Base-by-base conservation (phyloP, 768 basidiomycete species). In the Tylopilus vinaceipallidus region DNA sequence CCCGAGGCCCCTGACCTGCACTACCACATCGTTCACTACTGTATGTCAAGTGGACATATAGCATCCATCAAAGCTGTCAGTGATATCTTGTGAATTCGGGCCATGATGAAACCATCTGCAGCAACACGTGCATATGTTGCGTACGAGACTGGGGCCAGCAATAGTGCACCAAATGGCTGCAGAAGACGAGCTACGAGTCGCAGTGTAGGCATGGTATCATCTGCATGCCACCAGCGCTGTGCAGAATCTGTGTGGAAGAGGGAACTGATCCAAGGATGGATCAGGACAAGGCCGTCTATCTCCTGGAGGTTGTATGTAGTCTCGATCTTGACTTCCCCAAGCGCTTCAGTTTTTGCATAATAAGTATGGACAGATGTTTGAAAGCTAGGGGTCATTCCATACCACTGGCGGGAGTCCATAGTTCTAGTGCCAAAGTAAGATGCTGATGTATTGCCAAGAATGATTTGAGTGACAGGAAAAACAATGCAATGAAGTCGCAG, bases 401-500 rank as follows among this genome's bases (percentile, higher is more conserved):
- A n/a, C n/a, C n/a, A n/a, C n/a, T n/a, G n/a, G n/a, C n/a, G n/a
- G n/a, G n/a, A n/a, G n/a, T n/a, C n/a, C n/a, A n/a, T n/a, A n/a
- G n/a, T n/a, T n/a, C n/a, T n/a, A n/a, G n/a, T n/a, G n/a, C n/a
- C n/a, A n/a, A n/a, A n/a, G n/a, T n/a, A n/a, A n/a, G n/a, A n/a
- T n/a, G n/a, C n/a, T n/a, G n/a, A n/a, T n/a, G n/a, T n/a, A n/a
- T n/a, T n/a, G n/a, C n/a, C n/a, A 3, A 32, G 7, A n/a, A 14
- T 12, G 11, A 52, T 6, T 2, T 27, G 8, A 9, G 47, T 17
- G 13, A 53, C n/a, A 5, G 2, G 22, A 13, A 50, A 50, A n/a
- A 36, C 37, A 6, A 50, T 42, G 7, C 53, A 22, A 2, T 48
- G 53, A 22, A 54, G 52, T 30, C 22, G 42, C 27, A 54, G 29